Percentiles rank a stretch among this genome's conserved stretches.
phyloP scores from a whole-genome alignment of 179 eudicot genomes.

The Carnegiea gigantea region DNA sequence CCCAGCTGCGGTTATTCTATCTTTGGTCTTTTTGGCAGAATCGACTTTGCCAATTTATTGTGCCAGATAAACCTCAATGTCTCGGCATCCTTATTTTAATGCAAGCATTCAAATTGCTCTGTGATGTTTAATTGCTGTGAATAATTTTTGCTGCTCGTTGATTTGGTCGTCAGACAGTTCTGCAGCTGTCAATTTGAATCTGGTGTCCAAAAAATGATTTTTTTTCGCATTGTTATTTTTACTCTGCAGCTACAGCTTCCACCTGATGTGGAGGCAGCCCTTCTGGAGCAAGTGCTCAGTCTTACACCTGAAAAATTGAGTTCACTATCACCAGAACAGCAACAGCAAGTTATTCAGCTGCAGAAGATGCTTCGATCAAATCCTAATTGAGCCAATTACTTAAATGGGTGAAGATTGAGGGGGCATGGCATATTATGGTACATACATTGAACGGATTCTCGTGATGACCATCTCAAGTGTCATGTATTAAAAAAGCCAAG shows the following conservation, averaged over 20 bases:
- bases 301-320: slow-evolving; percentile 88
- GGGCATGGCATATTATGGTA: background rate
- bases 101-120: background rate
- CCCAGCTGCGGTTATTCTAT: background rate
- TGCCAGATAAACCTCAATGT: background rate
- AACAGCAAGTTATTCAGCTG: slow-evolving; percentile 76
- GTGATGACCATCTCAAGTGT: background rate
- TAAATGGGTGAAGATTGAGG: background rate
- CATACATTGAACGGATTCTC: background rate
- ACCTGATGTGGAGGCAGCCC: slow-evolving; percentile 62
- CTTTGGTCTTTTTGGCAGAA: background rate
- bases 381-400: background rate
- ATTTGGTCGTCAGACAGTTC: background rate
- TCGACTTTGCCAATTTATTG: background rate
- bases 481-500: background rate
- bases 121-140: background rate
- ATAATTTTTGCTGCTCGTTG: background rate
- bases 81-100: background rate
- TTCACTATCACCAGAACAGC: slow-evolving; percentile 86
- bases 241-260: slow-evolving; percentile 63
- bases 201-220: too few species aligned
- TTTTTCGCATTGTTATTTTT: slow-evolving; percentile 6
- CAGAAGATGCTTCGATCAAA: slow-evolving; percentile 77
- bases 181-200: background rate
- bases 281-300: slow-evolving; percentile 78